phyloP scores from a whole-genome alignment of 495 filamentous ascomycete genomes.

The Pseudomonodictys pantanalensis region DNA sequence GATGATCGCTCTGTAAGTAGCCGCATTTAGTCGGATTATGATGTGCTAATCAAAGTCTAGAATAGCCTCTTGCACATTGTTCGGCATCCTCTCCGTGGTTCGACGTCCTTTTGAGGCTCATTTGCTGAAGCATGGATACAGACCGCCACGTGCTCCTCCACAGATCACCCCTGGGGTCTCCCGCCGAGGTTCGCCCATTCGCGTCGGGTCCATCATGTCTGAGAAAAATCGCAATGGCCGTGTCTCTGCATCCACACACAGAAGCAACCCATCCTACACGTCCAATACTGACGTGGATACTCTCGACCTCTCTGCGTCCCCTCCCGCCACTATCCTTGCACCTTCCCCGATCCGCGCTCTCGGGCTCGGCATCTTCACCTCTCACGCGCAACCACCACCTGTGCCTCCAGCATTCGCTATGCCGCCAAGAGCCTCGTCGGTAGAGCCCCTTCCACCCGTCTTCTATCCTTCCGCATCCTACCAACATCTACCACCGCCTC shows the following conservation, averaged over 20 bases:
- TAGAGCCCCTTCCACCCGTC: background rate
- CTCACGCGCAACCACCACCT: slow-evolving; percentile 24
- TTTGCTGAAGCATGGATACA: slow-evolving; percentile 23
- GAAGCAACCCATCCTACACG: slow-evolving; percentile 16
- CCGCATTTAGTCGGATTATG: background rate
- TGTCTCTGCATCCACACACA: slow-evolving; percentile 21
- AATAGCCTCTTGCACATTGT: slow-evolving; percentile 27
- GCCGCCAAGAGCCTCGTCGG: slow-evolving; percentile 10
- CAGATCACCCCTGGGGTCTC: slow-evolving; percentile 17
- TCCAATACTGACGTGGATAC: slow-evolving; percentile 28
- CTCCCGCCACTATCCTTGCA: slow-evolving; percentile 12
- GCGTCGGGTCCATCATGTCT: slow-evolving; percentile 22
- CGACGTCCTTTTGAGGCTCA: slow-evolving; percentile 35
- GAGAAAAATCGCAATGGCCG: slow-evolving; percentile 15
- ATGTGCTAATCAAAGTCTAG: slow-evolving; percentile 6
- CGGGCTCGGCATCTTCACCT: slow-evolving; percentile 29
- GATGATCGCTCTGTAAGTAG: slow-evolving; percentile 29
- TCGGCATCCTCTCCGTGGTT: slow-evolving; percentile 29
- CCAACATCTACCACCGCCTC: slow-evolving; percentile 12
- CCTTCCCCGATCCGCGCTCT: slow-evolving; percentile 20
- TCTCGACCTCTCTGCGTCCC: slow-evolving; percentile 13
- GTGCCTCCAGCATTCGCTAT: slow-evolving; percentile 16
- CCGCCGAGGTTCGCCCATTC: slow-evolving; percentile 9
- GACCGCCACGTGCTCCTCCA: background rate
- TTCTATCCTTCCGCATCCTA: slow-evolving; percentile 18